These are phyloP conservation scores for Prasinococcaceae sp. DNA, from an alignment of 139 green algal species.

Conservation along the genomic window DNA sequence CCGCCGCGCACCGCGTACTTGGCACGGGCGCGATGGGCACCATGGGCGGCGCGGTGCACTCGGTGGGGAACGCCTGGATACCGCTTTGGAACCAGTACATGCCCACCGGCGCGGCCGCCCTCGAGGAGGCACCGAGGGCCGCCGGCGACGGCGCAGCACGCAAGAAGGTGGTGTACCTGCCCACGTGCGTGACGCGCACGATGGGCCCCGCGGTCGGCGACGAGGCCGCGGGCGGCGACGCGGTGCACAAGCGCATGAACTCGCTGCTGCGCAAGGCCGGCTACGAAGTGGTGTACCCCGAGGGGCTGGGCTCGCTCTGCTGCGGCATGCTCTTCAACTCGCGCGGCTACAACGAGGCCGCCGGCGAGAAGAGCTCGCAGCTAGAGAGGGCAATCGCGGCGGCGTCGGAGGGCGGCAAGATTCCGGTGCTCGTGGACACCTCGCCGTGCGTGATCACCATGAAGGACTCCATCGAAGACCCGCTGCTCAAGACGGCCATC, in stretches of 20 bases:
- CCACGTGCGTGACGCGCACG: constrained; percentile 83
- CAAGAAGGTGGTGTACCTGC: constrained; percentile 87
- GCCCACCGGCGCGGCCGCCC: constrained; percentile 66
- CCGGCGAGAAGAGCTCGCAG: constrained; percentile 34
- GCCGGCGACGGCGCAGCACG: neutral
- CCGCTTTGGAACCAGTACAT: constrained; percentile 92
- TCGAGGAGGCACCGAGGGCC: no score
- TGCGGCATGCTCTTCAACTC: constrained; percentile 95
- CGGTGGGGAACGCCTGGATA: constrained; percentile 37
- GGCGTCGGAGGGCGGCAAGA: no score
- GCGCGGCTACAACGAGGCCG: constrained; percentile 69
- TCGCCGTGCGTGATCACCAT: constrained; percentile 74
- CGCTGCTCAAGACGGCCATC: constrained; percentile 60
- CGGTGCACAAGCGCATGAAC: constrained; percentile 83
- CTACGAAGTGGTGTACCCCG: constrained; percentile 54
- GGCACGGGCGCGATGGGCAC: constrained; percentile 49
- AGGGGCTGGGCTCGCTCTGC: constrained; percentile 43
- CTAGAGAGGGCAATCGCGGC: neutral
- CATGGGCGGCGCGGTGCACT: constrained; percentile 58
- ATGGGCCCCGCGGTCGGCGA: constrained; percentile 72
- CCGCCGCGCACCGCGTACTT: constrained; percentile 56
- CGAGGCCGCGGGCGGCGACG: constrained; percentile 28
- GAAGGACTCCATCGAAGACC: constrained; percentile 55
- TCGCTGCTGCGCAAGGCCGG: constrained; percentile 71
- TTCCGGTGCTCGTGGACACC: no score